Base-by-base conservation (phyloP, 768 basidiomycete species). In the Arthromyces matolae region DNA sequence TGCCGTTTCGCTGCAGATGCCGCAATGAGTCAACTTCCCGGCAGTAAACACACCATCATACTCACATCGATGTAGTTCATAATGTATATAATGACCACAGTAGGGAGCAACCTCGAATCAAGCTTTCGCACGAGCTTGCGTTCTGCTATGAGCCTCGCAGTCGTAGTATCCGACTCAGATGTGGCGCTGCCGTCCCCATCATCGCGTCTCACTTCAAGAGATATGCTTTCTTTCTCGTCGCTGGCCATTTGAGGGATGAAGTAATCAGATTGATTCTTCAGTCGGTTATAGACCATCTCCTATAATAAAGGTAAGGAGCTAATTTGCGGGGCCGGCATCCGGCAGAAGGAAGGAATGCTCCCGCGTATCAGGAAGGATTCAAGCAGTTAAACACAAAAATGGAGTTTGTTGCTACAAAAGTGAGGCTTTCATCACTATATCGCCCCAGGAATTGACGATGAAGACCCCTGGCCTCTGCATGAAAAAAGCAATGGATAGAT, bases 61-160 rank as follows among this genome's bases (percentile, higher is more conserved):
- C 69, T 51, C 50, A 84, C 83, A 60, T 84, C 82, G 50, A 85
- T 82, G 53, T 81, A 83, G 53, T 84, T 85, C 78, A 84, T 77
- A 50, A 85, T 73, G 53, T 67, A 83, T 27, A 84, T 80, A 43
- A 82, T 43, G 16, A 81, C 66, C 31, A 85, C 74, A 0, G 78
- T 77, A 0, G 80, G 79, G 38, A 86, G 57, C 3, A 85, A 62
- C 28, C 81, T 69, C 50, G 54, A 61, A 53, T 84, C 84, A 38
- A 86, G 69, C 50, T 75, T 79, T 32, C 78, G 68, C 13, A 81
- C 72, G 13, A 86, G 74, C 45, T 57, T 67, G 53, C 64, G 63
- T 58, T 75, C 72, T 7, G 68, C 71, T 25, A 61, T 47, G 12
- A 62, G 43, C 19, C 73, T 61, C 54, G 72, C 71, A n/a, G n/a